Base-by-base conservation (phyloP, 2,329 filamentous ascomycete species). In the Diaporthe ilicicola region DNA sequence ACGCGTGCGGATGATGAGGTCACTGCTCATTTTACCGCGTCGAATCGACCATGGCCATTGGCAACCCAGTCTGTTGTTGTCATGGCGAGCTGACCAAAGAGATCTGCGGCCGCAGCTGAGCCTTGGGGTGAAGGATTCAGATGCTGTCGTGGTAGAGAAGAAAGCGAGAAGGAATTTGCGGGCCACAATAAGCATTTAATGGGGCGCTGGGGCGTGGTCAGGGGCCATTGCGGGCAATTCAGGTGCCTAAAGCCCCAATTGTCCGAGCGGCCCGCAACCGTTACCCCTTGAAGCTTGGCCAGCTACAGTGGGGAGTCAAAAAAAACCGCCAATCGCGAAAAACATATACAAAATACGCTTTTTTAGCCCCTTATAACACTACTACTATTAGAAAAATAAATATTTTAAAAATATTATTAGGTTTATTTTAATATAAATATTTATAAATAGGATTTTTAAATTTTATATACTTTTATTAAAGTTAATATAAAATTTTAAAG, bases 101-200 rank as follows among this genome's bases (percentile, higher is more conserved):
- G 42, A 64, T 50, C 29, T n/a, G 44, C 59, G 44, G 59, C 44
- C 29, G 29, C 27, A 12, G 44, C 29, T 64, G 59, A 64, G 59
- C 59, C 42, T 64, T 64, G 59, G 42, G 29, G 44, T 50, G 59
- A 50, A 64, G 44, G 59, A 64, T 64, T 50, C 59, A 27, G n/a
- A 50, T 37, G 59, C 42, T 37, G 59, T 15, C 59, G 59, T 50
- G 3, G 22, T n/a, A 29, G 37, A 39, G 37, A 27, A 29, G 8
- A 8, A 27, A 39, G 55, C 55, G 55, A 44, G 55, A 8, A 61
- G 29, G 37, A 44, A 29, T 64, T 64, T 50, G 59, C 37, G 59
- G 59, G 59, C 27, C 27, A 7, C 3, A 2, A 17, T 22, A 27
- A 37, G 44, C 29, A 37, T 64, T 64, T 37, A 37, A 34, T 37